Evolutionary conservation across 371 early-diverging fungal species (phyloP).

Genomic region (Caulochytrium protostelioides): DNA sequence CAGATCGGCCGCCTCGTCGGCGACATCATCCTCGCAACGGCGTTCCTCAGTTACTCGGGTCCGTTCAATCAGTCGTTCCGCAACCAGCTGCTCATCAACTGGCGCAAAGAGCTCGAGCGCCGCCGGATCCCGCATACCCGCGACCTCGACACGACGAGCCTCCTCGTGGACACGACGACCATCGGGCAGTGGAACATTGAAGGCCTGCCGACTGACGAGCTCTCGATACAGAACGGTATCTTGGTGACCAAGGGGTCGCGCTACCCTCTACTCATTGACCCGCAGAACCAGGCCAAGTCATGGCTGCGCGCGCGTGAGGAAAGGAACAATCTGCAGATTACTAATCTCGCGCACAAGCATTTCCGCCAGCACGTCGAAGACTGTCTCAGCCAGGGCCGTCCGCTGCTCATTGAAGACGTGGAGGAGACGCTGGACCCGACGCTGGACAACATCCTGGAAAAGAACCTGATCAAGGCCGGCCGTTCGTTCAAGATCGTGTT

Average conservation of each 20-base stretch:
- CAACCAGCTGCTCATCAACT: constrained; percentile 17
- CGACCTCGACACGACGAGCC: constrained; percentile 28
- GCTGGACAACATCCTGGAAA: constrained; percentile 34
- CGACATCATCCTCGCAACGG: constrained; percentile 30
- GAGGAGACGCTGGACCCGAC: constrained; percentile 36
- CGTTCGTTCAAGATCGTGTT: constrained; percentile 29
- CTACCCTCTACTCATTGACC: constrained; percentile 37
- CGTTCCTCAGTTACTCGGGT: constrained; percentile 34
- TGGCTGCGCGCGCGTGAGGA: constrained; percentile 38
- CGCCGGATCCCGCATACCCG: constrained; percentile 32
- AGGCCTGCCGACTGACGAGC: constrained; percentile 39
- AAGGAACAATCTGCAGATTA: constrained; percentile 30
- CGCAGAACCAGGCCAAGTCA: constrained; percentile 35
- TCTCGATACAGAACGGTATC: constrained; percentile 38
- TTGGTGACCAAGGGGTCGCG: constrained; percentile 31
- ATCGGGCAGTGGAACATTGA: constrained; percentile 43
- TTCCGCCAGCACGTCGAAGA: constrained; percentile 36
- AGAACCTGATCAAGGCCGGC: constrained; percentile 35
- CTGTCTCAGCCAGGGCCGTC: constrained; percentile 27
- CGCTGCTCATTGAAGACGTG: constrained; percentile 37
- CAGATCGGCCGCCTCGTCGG: constrained; percentile 32
- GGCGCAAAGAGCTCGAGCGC: constrained; percentile 26
- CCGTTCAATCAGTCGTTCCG: constrained; percentile 38
- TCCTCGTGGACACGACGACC: constrained; percentile 33
- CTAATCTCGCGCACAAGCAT: constrained; percentile 26